Base-by-base conservation (phyloP, 495 filamentous ascomycete genomes). In the Neurospora sp. region DNA sequence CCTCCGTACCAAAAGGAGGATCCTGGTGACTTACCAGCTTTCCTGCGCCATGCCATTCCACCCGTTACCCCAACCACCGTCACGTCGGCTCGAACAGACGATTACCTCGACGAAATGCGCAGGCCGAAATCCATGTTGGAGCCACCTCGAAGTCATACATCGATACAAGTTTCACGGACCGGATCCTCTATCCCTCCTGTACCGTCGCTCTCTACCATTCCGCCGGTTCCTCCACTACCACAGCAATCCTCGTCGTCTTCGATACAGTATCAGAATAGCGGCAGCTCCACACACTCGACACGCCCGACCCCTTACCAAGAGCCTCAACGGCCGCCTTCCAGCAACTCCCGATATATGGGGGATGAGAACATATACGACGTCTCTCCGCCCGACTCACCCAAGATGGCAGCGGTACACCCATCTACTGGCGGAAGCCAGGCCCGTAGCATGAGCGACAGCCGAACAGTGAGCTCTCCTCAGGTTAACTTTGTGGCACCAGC, bases 1-100 rank as follows among this genome's bases (percentile, higher is more conserved):
- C 94, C 94, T 14, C 92, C 93, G 9, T 97, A 97, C 76, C 88
- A 89, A 22, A 88, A 87, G 16, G 89, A 93, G 16, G 84, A 91
- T 39, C 90, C 92, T 7, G 84, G 81, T 20, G 85, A 86, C 69
- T 69, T 84, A 31, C 87, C 87, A 12, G 80, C 78, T 11, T 86
- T 85, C 70, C 73, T 86, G n/a, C 83, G 84, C 22, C 78, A 83
- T 41, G 70, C 75, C 70, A 75, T 83, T 65, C 74, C 82, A 38
- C 77, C 81, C 68, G 75, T 79, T 71, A 74, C 75, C 46, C 78
- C 44, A 46, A 10, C 44, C n/a, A 38, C 5, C 3, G 7, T 65
- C 27, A 9, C 27, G 11, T 65, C 53, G 27, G 14, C 53, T 31
- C 22, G 16, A 53, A 48, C 39, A n/a, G 31, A 38, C 48, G n/a